phyloP scores from a whole-genome alignment of 176 grass and related monocot genomes.

The Eragrostis curvula region DNA sequence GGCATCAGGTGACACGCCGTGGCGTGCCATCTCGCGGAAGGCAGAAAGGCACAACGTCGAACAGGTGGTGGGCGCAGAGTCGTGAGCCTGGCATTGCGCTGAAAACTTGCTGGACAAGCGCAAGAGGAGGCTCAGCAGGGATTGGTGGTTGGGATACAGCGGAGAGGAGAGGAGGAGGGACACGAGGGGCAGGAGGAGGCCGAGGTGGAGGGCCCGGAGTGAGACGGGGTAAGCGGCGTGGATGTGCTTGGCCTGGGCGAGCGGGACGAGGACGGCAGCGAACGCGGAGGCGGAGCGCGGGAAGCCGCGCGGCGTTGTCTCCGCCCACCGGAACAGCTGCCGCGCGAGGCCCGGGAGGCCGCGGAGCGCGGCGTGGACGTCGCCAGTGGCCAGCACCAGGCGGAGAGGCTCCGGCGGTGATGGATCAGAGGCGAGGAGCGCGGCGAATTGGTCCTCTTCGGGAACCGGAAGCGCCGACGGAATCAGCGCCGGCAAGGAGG shows the following conservation, averaged over 20 bases:
- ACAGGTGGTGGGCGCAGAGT: constrained; percentile 11
- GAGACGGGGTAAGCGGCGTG: constrained; percentile 56
- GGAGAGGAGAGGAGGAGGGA: constrained; percentile 41
- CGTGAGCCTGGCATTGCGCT: neutral
- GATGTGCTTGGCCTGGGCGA: constrained; percentile 45
- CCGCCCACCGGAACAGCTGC: constrained; percentile 83
- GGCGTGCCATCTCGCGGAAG: constrained; percentile 55
- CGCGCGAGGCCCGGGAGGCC: constrained; percentile 55
- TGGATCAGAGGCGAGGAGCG: constrained; percentile 33
- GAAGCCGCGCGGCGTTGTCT: constrained; percentile 63
- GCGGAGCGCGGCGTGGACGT: constrained; percentile 49
- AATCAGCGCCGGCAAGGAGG: constrained; percentile 28
- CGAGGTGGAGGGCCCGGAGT: constrained; percentile 54
- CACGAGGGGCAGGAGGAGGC: constrained; percentile 62
- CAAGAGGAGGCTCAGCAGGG: constrained; percentile 51
- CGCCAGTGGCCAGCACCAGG: constrained; percentile 51
- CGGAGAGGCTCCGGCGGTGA: constrained; percentile 43
- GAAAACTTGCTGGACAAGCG: constrained; percentile 54
- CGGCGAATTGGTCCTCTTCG: constrained; percentile 33
- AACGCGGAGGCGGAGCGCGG: constrained; percentile 61
- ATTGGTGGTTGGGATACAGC: neutral
- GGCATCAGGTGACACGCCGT: constrained; percentile 47
- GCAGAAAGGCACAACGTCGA: constrained; percentile 56
- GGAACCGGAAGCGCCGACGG: neutral
- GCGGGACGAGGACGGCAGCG: constrained; percentile 61